Evolutionary conservation across 768 basidiomycete genomes (phyloP), one percentile per base, ranked within the genome.

Genomic region (Lactarius sanguifluus): DNA sequence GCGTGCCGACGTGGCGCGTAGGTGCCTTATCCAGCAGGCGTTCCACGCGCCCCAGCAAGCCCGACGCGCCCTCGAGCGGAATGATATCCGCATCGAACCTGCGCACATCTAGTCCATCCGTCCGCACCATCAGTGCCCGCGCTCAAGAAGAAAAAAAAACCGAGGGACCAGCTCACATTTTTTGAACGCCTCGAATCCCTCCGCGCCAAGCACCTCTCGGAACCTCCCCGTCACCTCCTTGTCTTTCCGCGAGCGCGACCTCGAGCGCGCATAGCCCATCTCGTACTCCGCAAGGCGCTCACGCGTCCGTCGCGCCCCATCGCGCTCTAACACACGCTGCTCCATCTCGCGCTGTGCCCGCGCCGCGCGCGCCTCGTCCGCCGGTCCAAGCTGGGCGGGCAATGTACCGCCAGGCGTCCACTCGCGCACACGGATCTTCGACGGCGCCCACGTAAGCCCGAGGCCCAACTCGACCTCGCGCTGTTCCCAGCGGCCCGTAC

Each of bases 11-110:
- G 65, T 77, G 76, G 16, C 55, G 69, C 28, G 80, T 79, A 6
- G 86, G 78, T 34, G 69, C 62, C 54, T 78, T 77, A 58, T 78
- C 78, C 61, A 92, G 79, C 43, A 92, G 79, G 55, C 81, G 80
- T 71, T 86, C 84, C 7, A 90, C 86, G 52, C 83, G 84, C 32
- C 80, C 73, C n/a, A 91, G 79, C 50, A 92, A 85, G 25, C 91
- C 91, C 38, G 78, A 80, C 13, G 89, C 84, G 18, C 90, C 90
- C 65, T 92, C 88, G 59, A 92, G 85, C 3, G 89, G 86, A 57
- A 92, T 91, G 52, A 84, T 80, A 67, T 88, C 84, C 23, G 86
- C 86, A 73, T 92, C 90, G 72, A 88, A 92, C 66, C 85, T 85
- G 73, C 86, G 85, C 18, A 91, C 87, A 76, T 89, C 90, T 91